A percentile compares a stretch with the other conserved stretches of the same genome.
Conservation (phyloP, 257 asterid genomes). For the Solanum clarkiae region DNA sequence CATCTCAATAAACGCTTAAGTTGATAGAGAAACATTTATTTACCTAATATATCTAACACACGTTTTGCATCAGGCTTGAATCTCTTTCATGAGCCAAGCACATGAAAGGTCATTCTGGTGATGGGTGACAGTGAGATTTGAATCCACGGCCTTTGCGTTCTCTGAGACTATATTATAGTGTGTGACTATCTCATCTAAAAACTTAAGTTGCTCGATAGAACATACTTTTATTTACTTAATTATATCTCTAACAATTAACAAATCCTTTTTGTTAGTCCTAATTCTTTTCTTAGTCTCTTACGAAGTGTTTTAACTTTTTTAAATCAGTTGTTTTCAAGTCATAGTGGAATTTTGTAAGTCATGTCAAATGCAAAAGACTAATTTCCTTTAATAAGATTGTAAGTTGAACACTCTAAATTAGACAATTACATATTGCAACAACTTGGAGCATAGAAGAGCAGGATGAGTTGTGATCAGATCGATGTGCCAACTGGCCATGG, state of each 20-base stretch:
- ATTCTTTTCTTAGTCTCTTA: neutral
- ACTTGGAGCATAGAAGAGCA: neutral
- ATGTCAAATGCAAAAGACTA: neutral
- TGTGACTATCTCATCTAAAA: neutral
- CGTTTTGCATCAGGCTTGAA: neutral
- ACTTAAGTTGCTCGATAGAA: neutral
- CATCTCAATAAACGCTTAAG: neutral
- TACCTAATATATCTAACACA: neutral
- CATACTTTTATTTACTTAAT: too few species aligned
- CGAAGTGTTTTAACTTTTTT: neutral
- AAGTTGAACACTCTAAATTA: neutral
- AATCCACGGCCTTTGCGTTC: neutral
- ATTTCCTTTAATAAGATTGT: neutral
- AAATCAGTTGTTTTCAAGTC: neutral
- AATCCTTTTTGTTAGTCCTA: neutral
- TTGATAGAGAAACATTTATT: neutral
- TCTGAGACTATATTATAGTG: neutral
- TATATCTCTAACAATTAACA: neutral
- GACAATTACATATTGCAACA: neutral
- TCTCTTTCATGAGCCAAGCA: neutral
- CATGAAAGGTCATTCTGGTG: neutral
- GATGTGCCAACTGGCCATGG: neutral
- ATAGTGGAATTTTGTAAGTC: neutral
- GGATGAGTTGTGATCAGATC: neutral
- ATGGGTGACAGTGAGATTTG: neutral